These are phyloP conservation scores for Hyphopichia khmerensis DNA, from an alignment of 1,139 yeast genomes.

Conservation along the genomic window DNA sequence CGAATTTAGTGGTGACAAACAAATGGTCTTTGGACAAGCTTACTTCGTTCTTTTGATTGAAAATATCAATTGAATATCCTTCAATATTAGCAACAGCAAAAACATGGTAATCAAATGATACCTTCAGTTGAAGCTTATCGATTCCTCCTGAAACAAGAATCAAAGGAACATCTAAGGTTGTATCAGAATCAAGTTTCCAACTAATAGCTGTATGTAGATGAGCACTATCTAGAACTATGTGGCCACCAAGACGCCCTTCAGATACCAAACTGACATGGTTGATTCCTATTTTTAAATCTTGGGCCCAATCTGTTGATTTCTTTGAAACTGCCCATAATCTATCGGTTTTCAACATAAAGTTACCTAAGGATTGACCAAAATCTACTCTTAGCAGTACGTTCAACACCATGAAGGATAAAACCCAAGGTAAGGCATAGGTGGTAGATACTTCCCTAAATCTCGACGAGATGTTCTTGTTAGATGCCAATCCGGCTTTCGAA, in stretches of 20 bases:
- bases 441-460: constrained; percentile 61
- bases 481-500: constrained; percentile 19
- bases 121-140: constrained; percentile 53
- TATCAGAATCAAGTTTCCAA: constrained; percentile 56
- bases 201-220: constrained; percentile 64
- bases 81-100: constrained; percentile 63
- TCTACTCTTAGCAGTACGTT: constrained; percentile 61
- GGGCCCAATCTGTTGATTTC: constrained; percentile 71
- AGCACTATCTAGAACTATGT: constrained; percentile 48
- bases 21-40: constrained; percentile 58
- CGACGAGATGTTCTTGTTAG: constrained; percentile 45
- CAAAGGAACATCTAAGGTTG: constrained; percentile 58
- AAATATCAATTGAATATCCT: constrained; percentile 54
- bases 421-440: constrained; percentile 75
- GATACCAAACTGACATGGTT: constrained; percentile 54
- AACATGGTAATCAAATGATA: constrained; percentile 81
- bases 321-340: constrained; percentile 69
- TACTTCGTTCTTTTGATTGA: constrained; percentile 60
- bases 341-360: constrained; percentile 52
- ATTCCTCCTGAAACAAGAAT: constrained; percentile 63
- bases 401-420: constrained; percentile 55
- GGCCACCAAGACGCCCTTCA: constrained; percentile 80
- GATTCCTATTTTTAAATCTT: constrained; percentile 62
- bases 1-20: constrained; percentile 55
- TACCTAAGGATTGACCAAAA: constrained; percentile 83